These are phyloP conservation scores for Leishmania tropica DNA, from an alignment of 208 protist species.

Conservation along the genomic window DNA sequence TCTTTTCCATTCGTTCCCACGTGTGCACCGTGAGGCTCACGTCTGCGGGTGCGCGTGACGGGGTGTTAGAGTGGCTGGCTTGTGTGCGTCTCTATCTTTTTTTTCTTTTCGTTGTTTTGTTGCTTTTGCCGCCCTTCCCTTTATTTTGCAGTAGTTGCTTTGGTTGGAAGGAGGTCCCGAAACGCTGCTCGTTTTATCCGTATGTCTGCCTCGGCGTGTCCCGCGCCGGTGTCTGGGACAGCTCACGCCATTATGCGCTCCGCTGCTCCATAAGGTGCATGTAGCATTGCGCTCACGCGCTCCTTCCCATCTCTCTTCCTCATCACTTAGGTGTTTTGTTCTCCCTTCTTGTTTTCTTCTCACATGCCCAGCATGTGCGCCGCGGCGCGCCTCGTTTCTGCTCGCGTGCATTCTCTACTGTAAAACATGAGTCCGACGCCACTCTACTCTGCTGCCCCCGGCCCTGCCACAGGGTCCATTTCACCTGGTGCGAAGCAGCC, in stretches of 20 bases:
- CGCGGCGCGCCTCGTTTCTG: background rate
- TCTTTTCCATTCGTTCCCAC: constrained; percentile 35
- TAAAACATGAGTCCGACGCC: background rate
- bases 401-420: background rate
- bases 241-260: background rate
- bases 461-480: background rate
- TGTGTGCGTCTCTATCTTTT: background rate
- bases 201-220: background rate
- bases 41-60: background rate
- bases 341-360: background rate
- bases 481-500: background rate
- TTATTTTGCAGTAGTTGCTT: background rate
- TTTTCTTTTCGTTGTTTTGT: background rate
- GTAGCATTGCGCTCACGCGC: background rate
- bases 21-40: background rate
- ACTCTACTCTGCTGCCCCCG: background rate
- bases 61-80: background rate
- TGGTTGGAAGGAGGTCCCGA: background rate
- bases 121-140: background rate
- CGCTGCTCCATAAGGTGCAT: background rate
- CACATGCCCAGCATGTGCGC: background rate
- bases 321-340: background rate
- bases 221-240: background rate
- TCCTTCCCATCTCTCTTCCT: constrained; percentile 68
- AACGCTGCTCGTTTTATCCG: background rate